Percentiles rank a stretch among this genome's conserved stretches.
Conservation (phyloP, 192 early-diverging fungal genomes). For the Kappamyces sp. region DNA sequence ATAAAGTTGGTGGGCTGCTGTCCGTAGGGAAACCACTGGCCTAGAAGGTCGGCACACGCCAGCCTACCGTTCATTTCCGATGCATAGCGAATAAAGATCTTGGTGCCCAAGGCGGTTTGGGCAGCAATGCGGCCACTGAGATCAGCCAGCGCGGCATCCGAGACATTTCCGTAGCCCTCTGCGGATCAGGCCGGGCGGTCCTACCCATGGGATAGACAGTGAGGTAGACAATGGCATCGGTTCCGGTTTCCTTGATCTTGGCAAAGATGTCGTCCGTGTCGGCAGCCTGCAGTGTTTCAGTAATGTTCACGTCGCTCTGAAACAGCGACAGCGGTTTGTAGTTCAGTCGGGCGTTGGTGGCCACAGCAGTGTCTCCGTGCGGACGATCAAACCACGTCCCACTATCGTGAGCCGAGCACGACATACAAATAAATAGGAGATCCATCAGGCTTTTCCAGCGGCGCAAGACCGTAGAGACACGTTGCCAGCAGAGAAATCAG, state of each 20-base stretch:
- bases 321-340: constrained; percentile 20
- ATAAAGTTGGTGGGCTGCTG: constrained; percentile 21
- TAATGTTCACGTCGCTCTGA: constrained; percentile 29
- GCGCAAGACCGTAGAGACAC: no score
- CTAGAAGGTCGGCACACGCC: no score
- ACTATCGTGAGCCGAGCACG: not conserved
- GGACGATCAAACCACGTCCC: constrained; percentile 23
- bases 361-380: constrained; percentile 14
- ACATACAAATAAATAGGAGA: no score
- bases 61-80: constrained; percentile 34
- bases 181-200: constrained; percentile 28
- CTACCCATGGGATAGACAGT: constrained; percentile 31
- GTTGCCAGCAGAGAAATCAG: no score
- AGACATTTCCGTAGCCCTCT: constrained; percentile 20
- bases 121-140: no score
- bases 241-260: constrained; percentile 20
- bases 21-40: constrained; percentile 32
- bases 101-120: constrained; percentile 8
- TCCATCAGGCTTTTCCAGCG: no score
- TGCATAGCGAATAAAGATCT: constrained; percentile 30
- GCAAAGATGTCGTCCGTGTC: constrained; percentile 21
- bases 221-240: constrained; percentile 27
- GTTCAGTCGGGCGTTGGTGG: constrained; percentile 18
- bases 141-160: constrained; percentile 17
- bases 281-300: constrained; percentile 21